A percentile compares a stretch with the other conserved stretches of the same genome.
Evolutionary conservation across 2,329 filamentous ascomycete species (phyloP).

Genomic region (Alternaria hordeiaustralica): DNA sequence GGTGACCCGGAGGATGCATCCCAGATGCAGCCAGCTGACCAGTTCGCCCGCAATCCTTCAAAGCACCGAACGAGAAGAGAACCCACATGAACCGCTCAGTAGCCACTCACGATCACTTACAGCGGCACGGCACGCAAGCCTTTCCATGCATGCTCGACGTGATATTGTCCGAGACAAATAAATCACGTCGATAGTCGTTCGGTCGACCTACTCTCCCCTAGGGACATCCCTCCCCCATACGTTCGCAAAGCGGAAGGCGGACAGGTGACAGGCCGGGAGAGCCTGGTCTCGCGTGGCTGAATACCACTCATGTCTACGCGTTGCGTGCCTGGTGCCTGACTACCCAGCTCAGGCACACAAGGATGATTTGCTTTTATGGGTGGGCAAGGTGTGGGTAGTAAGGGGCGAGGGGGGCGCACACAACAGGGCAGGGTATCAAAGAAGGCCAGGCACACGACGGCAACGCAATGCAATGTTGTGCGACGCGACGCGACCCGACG

Average conservation of each 20-base stretch:
- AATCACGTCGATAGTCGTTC: neutral
- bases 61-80: neutral
- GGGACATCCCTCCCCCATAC: constrained; percentile 7
- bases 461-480: neutral
- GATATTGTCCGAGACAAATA: constrained; percentile 1
- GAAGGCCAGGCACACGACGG: neutral
- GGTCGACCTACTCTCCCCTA: neutral
- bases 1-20: neutral
- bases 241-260: neutral
- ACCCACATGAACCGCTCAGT: neutral
- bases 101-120: neutral
- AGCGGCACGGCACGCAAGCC: constrained; percentile 1
- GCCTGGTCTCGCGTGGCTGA: constrained; percentile 11
- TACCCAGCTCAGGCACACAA: neutral
- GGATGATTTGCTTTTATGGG: neutral
- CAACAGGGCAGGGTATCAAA: neutral
- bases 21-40: neutral
- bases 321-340: neutral
- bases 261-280: constrained; percentile 12
- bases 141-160: neutral
- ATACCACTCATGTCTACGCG: neutral
- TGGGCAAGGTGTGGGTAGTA: neutral
- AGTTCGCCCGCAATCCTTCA: neutral
- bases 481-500: neutral
- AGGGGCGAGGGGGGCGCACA: neutral